phyloP scores from a whole-genome alignment of 768 basidiomycete species.

The Chalciporus sphaerocephalus region DNA sequence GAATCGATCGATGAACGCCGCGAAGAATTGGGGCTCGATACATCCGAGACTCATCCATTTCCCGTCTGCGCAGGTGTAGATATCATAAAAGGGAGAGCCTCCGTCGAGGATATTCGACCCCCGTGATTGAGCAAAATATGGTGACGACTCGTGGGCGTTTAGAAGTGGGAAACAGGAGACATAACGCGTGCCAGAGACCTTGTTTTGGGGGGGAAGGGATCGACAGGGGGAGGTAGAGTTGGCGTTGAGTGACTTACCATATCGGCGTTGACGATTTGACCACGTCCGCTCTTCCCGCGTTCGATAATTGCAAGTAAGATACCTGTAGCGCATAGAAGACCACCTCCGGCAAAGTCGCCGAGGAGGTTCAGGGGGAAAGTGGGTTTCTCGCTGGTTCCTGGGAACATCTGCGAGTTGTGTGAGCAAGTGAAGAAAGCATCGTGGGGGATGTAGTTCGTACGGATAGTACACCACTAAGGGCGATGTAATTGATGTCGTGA shows the following conservation, averaged over 20 bases:
- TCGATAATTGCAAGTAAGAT: constrained; percentile 74
- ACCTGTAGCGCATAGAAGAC: constrained; percentile 64
- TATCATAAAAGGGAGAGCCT: constrained; percentile 72
- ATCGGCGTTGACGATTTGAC: constrained; percentile 71
- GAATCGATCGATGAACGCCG: constrained; percentile 55
- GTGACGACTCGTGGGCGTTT: constrained; percentile 32
- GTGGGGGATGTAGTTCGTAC: constrained; percentile 32
- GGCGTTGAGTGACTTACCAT: constrained; percentile 49
- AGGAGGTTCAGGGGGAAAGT: constrained; percentile 71
- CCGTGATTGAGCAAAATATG: constrained; percentile 40
- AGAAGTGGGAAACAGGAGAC: constrained; percentile 69
- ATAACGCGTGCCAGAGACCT: constrained; percentile 81
- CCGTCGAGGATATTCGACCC: constrained; percentile 67
- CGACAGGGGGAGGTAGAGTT: background rate
- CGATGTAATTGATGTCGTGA: no score
- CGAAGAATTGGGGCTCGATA: constrained; percentile 70
- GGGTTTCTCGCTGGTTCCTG: constrained; percentile 60
- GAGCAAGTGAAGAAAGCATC: background rate
- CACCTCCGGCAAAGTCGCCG: constrained; percentile 82
- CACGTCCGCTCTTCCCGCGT: constrained; percentile 56
- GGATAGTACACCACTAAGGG: no score
- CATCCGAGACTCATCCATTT: constrained; percentile 75
- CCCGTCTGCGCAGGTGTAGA: constrained; percentile 71
- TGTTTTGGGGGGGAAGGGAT: background rate
- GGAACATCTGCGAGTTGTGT: constrained; percentile 50